Evolutionary conservation across 148 eudicot genomes (phyloP).

Genomic region (Cornus controversa): DNA sequence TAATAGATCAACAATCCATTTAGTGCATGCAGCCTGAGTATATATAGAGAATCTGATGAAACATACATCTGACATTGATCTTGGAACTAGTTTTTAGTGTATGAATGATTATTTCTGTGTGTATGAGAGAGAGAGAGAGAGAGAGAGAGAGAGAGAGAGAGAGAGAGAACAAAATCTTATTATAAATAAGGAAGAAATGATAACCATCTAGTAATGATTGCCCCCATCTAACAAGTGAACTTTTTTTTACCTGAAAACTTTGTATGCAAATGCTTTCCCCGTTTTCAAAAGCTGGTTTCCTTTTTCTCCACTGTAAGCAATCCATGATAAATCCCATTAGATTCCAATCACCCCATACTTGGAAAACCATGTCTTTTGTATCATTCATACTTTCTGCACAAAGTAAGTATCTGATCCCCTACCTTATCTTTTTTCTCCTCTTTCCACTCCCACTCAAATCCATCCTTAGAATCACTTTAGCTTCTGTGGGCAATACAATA

Average conservation of each 20-base stretch:
- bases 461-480: conserved; percentile 13
- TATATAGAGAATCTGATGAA: not conserved
- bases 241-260: not conserved
- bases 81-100: too few relatives aligned
- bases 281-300: conserved; percentile 12
- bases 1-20: too few relatives aligned
- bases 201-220: not conserved
- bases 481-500: conserved; percentile 2
- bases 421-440: not conserved
- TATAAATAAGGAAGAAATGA: not conserved
- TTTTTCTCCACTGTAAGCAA: conserved; percentile 13
- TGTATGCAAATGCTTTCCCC: conserved; percentile 13
- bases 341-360: conserved; percentile 2
- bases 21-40: not conserved
- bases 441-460: conserved; percentile 2
- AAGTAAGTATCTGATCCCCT: conserved; percentile 21
- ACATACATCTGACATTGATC: not conserved
- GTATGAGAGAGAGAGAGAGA: not conserved
- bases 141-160: not conserved
- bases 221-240: not conserved
- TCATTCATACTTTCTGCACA: conserved; percentile 4
- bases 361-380: not conserved
- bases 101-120: too few relatives aligned
- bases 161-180: too few relatives aligned
- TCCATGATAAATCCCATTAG: not conserved